A percentile compares a stretch with the other conserved stretches of the same genome.
Conservation (phyloP, 495 filamentous ascomycete genomes). For the Pseudotulostoma volvatum region DNA sequence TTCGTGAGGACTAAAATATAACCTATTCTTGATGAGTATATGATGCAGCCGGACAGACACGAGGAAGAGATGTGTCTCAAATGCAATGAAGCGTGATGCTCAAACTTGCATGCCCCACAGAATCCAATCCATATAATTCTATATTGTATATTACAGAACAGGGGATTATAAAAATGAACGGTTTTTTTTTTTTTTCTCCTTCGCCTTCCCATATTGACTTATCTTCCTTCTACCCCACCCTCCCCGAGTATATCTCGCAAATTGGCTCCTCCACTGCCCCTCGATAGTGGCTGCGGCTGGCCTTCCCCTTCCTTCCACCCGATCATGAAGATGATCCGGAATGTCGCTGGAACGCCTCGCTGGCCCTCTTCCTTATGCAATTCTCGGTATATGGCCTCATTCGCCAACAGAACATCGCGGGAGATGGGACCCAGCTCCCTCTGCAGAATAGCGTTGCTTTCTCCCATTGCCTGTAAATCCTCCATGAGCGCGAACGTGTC, state of each 20-base stretch:
- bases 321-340: conserved; percentile 89
- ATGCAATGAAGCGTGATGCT: conserved; percentile 12
- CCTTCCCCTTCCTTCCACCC: conserved; percentile 81
- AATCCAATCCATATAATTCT: conserved; percentile 11
- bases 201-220: conserved; percentile 3
- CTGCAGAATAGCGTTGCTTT: conserved; percentile 73
- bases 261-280: conserved; percentile 70
- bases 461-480: conserved; percentile 90
- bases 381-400: conserved; percentile 74
- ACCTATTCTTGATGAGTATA: no score
- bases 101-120: conserved; percentile 10
- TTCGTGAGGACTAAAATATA: no score
- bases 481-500: conserved; percentile 79
- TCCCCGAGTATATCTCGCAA: conserved; percentile 68
- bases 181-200: no score
- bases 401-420: conserved; percentile 73
- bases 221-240: conserved; percentile 27
- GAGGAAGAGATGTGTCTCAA: no score
- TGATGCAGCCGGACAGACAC: no score
- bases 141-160: conserved; percentile 18
- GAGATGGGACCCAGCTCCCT: conserved; percentile 57
- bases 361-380: conserved; percentile 49
- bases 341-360: conserved; percentile 71
- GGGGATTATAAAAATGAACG: no score
- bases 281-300: conserved; percentile 59